A percentile compares a stretch with the other conserved stretches of the same genome.
Evolutionary conservation across 192 early-diverging fungal genomes (phyloP).

Genomic region (Linnemannia exigua): DNA sequence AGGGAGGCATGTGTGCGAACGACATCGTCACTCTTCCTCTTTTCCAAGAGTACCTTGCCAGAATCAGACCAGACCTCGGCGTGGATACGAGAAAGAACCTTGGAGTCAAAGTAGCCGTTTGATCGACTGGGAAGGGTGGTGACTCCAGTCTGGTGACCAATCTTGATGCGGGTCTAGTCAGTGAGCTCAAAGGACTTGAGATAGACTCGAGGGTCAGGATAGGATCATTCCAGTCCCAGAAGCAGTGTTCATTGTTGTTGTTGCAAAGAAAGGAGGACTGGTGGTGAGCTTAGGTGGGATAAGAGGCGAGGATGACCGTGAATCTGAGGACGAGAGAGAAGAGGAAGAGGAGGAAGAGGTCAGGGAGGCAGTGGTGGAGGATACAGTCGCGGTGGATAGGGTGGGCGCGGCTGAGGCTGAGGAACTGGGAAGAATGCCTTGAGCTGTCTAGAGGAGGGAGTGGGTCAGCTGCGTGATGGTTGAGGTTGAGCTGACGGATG

Average conservation of each 20-base stretch:
- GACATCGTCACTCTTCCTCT: constrained; percentile 2
- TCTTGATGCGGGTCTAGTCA: constrained; percentile 63
- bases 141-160: constrained; percentile 78
- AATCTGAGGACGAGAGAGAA: constrained; percentile 1
- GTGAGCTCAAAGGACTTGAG: constrained; percentile 70
- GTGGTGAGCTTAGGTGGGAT: not conserved
- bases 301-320: constrained; percentile 20
- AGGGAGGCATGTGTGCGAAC: no score
- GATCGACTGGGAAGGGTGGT: constrained; percentile 68
- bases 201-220: constrained; percentile 61
- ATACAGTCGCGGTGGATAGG: constrained; percentile 25
- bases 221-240: not conserved
- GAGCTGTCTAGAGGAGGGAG: constrained; percentile 30
- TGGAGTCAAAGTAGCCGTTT: constrained; percentile 91
- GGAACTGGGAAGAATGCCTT: constrained; percentile 33
- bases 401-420: constrained; percentile 22
- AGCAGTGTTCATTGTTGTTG: constrained; percentile 3
- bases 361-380: not conserved
- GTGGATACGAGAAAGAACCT: constrained; percentile 82
- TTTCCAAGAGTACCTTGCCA: constrained; percentile 61
- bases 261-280: not conserved
- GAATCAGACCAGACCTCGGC: constrained; percentile 81
- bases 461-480: constrained; percentile 46
- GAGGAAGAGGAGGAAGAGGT: constrained; percentile 8
- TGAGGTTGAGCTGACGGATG: constrained; percentile 47